These are phyloP conservation scores for Yamadazyma buinensis DNA, from an alignment of 1,139 yeast species.

Conservation along the genomic window DNA sequence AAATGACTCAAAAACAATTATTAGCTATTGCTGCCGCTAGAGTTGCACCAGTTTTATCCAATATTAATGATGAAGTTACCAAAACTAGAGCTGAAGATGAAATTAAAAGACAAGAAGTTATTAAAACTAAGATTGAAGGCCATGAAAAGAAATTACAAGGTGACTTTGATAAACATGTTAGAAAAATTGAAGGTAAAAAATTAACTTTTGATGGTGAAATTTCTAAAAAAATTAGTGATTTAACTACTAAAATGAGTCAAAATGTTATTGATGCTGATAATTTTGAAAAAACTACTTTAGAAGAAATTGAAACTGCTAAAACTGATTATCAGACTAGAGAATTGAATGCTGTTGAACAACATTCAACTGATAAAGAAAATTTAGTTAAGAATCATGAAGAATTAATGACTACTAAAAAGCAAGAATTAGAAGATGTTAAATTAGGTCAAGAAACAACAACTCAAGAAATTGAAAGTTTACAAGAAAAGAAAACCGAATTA, in stretches of 20 bases:
- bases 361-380: conserved; percentile 42
- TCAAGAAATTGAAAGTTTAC: conserved; percentile 41
- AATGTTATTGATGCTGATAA: conserved; percentile 31
- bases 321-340: conserved; percentile 46
- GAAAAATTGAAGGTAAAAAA: conserved; percentile 38
- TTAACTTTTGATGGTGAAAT: conserved; percentile 38
- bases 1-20: conserved; percentile 52
- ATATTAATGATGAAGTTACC: conserved; percentile 48
- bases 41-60: conserved; percentile 52
- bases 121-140: conserved; percentile 33
- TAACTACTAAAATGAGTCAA: conserved; percentile 24
- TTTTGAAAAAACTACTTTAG: conserved; percentile 37
- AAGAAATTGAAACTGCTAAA: conserved; percentile 45
- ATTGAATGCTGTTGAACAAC: conserved; percentile 44
- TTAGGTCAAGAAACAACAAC: conserved; percentile 44
- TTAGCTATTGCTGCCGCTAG: conserved; percentile 54
- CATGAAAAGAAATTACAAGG: conserved; percentile 44
- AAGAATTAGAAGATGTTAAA: conserved; percentile 49
- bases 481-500: conserved; percentile 39
- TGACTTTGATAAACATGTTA: conserved; percentile 40
- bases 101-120: conserved; percentile 38
- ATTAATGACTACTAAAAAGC: conserved; percentile 44
- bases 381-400: conserved; percentile 44
- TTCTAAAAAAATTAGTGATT: conserved; percentile 30
- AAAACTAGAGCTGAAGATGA: conserved; percentile 47